Evolutionary conservation across 805 yeast genomes (phyloP), one percentile per base, ranked within the genome.

Genomic region (Candida odintsovae): DNA sequence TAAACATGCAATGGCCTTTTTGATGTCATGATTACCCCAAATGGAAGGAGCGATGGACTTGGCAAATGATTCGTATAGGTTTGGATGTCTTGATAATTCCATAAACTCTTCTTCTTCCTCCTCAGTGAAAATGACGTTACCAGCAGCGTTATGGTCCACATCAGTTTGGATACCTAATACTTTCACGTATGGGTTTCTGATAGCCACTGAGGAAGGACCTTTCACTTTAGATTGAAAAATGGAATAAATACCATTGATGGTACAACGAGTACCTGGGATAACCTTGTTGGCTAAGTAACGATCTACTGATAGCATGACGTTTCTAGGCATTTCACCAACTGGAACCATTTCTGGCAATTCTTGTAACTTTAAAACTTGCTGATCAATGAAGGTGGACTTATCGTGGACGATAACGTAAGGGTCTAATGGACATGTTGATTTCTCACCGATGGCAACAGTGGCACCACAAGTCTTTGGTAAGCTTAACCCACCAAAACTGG

Each of bases 301-400:
- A 64, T 94, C 98, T 29, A 89, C 88, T 38, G 94, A 86, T 52
- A 94, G 73, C 48, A 88, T 62, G 37, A 94, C 83, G 59, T 94
- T 95, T 56, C 99, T 80, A 9, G 99, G 99, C 89, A 94, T 84
- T 69, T 94, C 99, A 55, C 99, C 99, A 25, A 94, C 96, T 1
- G 99, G 99, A 2, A 94, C 97, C 83, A 87, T 87, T 64, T 94
- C 99, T 12, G 98, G 97, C n/a, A 94, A 76, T 64, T 94, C 99
- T 66, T 94, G 99, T 47, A 94, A 73, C 65, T 94, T 94, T 59
- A 94, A 75, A 26, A 85, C 82, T 67, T 94, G 99, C 64, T 95
- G 98, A 67, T 94, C 98, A 45, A 94, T 83, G 65, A 90, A 94
- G n/a, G 78, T 72, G 2, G 97, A 89, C 61, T 88, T 86, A 63